Conservation (phyloP, 306 rosid genomes). For the Castanospermum australe region DNA sequence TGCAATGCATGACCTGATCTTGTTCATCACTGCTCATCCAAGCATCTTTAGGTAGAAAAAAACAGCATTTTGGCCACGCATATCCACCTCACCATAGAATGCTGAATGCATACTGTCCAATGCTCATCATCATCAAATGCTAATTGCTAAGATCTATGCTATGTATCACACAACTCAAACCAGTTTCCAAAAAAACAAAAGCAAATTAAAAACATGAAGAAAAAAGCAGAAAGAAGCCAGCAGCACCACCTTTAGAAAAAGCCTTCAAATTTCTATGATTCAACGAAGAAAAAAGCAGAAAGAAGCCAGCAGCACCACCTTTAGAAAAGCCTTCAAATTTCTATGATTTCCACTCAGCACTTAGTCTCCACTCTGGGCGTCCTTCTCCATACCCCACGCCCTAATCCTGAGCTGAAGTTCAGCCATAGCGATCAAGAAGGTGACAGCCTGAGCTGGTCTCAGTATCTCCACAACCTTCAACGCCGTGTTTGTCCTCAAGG, state of each 20-base stretch:
- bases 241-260: too few relatives aligned
- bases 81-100: too few relatives aligned
- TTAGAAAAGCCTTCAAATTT: neutral
- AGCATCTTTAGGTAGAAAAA: too few relatives aligned
- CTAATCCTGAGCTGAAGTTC: conserved; percentile 65
- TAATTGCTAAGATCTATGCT: neutral
- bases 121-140: conserved; percentile 8
- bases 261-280: too few relatives aligned
- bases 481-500: conserved; percentile 53
- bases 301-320: neutral
- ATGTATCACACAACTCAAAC: conserved; percentile 13
- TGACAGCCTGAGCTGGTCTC: conserved; percentile 50
- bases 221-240: too few relatives aligned
- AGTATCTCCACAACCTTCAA: conserved; percentile 53
- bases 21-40: conserved; percentile 15
- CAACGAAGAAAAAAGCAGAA: too few relatives aligned
- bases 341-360: neutral
- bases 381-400: conserved; percentile 45
- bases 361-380: conserved; percentile 25
- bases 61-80: neutral
- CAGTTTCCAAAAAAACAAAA: neutral
- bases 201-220: neutral
- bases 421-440: conserved; percentile 45
- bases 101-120: too few relatives aligned
- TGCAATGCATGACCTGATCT: conserved; percentile 28